These are phyloP conservation scores for Salix arbutifolia DNA, from an alignment of 345 rosid species.

Conservation along the genomic window DNA sequence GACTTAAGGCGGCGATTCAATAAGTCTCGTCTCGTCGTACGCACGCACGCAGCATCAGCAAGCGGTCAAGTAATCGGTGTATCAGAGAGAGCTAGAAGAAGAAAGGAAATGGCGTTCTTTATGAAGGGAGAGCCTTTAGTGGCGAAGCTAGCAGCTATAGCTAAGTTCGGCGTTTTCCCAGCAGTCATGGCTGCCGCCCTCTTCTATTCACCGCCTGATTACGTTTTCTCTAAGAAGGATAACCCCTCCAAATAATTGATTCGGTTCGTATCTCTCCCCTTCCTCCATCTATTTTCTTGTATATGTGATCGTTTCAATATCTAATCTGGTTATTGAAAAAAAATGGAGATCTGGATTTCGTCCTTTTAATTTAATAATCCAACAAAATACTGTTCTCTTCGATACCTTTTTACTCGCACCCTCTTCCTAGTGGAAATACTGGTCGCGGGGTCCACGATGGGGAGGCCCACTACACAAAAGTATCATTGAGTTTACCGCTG, in stretches of 20 bases:
- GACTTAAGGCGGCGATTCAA: background rate
- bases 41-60: too few relatives aligned
- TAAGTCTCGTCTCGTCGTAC: background rate
- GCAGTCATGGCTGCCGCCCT: constrained; percentile 67
- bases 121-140: constrained; percentile 68
- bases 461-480: too few relatives aligned
- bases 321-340: background rate
- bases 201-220: constrained; percentile 55
- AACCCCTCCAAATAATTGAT: constrained; percentile 4
- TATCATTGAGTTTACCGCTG: too few relatives aligned
- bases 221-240: background rate
- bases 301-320: background rate
- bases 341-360: background rate
- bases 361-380: too few relatives aligned
- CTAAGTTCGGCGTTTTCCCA: constrained; percentile 52
- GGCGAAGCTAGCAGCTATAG: constrained; percentile 49
- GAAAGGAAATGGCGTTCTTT: constrained; percentile 30
- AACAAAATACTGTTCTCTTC: background rate
- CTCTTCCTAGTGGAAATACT: too few relatives aligned
- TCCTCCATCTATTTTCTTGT: background rate
- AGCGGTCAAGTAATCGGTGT: background rate
- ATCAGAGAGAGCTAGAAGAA: background rate
- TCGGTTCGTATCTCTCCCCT: background rate
- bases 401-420: background rate
- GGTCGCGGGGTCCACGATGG: too few relatives aligned